phyloP scores from a whole-genome alignment of 2,329 filamentous ascomycete species.

The Furcasterigmium sp. region DNA sequence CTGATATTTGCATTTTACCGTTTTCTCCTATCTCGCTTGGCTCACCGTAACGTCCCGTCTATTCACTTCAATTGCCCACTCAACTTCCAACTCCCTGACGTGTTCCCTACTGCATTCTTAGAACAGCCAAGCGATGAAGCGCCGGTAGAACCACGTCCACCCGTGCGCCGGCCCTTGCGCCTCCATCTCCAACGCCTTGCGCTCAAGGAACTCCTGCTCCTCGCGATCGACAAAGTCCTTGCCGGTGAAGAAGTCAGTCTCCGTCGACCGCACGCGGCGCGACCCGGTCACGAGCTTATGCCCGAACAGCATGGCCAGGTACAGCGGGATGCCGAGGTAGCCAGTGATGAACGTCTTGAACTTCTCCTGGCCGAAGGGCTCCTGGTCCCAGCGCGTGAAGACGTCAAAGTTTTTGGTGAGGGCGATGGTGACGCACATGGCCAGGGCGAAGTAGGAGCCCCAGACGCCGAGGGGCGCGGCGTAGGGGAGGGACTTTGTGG shows the following conservation, averaged over 20 bases:
- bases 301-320: not conserved
- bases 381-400: constrained; percentile 44
- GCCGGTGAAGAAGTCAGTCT: constrained; percentile 65
- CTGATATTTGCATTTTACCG: no score
- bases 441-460: not conserved
- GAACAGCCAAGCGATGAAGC: no score
- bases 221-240: constrained; percentile 70
- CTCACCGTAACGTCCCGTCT: no score
- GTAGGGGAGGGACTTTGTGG: constrained; percentile 20
- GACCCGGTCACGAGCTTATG: constrained; percentile 16
- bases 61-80: no score
- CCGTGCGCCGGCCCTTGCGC: no score
- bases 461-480: not conserved
- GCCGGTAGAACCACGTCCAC: no score
- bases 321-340: not conserved
- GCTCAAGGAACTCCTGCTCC: constrained; percentile 66
- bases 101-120: no score
- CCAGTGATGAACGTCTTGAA: not conserved
- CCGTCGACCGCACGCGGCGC: constrained; percentile 46
- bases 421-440: not conserved
- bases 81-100: no score
- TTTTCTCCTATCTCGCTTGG: no score
- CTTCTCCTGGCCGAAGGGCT: not conserved
- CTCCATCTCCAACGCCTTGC: no score
- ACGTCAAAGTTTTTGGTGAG: constrained; percentile 26